Base-by-base conservation (phyloP, 192 early-diverging fungal genomes). In the Backusella liffmaniae region DNA sequence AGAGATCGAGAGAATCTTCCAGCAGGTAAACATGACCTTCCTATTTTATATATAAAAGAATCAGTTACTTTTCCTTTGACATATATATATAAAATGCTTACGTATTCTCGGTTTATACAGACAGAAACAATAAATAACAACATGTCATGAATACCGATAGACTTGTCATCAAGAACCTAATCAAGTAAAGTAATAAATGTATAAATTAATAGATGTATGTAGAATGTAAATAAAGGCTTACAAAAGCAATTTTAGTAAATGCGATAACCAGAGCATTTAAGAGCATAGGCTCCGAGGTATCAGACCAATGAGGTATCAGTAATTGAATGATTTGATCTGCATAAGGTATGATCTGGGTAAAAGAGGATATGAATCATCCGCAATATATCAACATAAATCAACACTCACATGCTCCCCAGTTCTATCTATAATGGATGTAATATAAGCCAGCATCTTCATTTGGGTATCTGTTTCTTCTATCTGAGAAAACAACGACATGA, bases 1-100 rank as follows among this genome's bases (percentile, higher is more conserved):
- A 97, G 16, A 98, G 85, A 70, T 96, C 95, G n/a, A 97, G 84
- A 2, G 90, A 94, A 73, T 98, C 97, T 74, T 97, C 97, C 30
- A 96, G 85, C 71, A 98, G 73, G 68, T 96, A 97, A 6, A 95
- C 83, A 82, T 95, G 92, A 1, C 86, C 89, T 21, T 88, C 86
- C 81, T 90, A 74, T 73, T 84, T 59, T 80, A 73, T 41, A 21
- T 81, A 56, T 13, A 37, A 16, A 73, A 26, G 34, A 2, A 49
- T 53, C 23, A 23, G 26, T 4, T 4, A 42, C 1, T 1, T 15
- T 46, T 9, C 18, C 13, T 34, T 49, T n/a, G 8, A 75, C 0
- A 7, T 30, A 41, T 41, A 41, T 44, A 44, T 5, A 44, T 26
- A 16, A 29, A 18, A 32, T 18, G 77, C 81, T 80, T 66, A 87